Conservation (phyloP, 805 yeast species). For the Saccharomycopsis selenospora region DNA sequence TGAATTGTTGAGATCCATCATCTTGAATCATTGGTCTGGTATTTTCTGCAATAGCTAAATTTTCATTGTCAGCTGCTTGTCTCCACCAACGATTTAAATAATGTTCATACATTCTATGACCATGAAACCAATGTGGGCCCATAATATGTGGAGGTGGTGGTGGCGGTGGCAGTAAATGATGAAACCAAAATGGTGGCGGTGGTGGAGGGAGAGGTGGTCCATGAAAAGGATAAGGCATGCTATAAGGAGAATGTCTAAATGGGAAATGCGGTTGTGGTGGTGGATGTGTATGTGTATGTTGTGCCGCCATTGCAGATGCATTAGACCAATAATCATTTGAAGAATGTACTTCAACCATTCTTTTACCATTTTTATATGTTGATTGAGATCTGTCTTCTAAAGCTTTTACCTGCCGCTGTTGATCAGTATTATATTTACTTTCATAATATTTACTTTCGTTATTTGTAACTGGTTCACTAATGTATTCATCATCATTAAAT, state of each 20-base stretch:
- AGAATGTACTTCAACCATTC: too few species aligned
- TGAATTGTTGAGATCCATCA: too few species aligned
- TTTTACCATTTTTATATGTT: too few species aligned
- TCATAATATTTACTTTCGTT: too few species aligned
- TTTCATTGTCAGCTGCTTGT: neutral
- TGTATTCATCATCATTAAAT: too few species aligned
- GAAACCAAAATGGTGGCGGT: neutral
- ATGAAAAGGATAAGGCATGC: too few species aligned
- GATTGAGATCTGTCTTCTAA: too few species aligned
- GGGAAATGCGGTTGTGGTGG: neutral
- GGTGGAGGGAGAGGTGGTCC: neutral
- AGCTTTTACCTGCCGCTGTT: too few species aligned
- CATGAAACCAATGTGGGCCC: neutral
- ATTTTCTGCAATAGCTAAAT: neutral
- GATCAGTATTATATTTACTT: too few species aligned
- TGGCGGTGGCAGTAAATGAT: neutral
- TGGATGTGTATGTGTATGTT: neutral
- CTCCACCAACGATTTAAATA: neutral
- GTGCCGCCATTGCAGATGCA: neutral
- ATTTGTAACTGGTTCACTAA: too few species aligned
- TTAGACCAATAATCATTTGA: neutral
- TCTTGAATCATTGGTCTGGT: neutral
- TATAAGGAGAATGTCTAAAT: too few species aligned
- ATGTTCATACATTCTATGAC: neutral
- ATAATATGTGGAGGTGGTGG: neutral